Conservation (phyloP, 164 flowering plant genomes). For the Stephania yunnanensis region DNA sequence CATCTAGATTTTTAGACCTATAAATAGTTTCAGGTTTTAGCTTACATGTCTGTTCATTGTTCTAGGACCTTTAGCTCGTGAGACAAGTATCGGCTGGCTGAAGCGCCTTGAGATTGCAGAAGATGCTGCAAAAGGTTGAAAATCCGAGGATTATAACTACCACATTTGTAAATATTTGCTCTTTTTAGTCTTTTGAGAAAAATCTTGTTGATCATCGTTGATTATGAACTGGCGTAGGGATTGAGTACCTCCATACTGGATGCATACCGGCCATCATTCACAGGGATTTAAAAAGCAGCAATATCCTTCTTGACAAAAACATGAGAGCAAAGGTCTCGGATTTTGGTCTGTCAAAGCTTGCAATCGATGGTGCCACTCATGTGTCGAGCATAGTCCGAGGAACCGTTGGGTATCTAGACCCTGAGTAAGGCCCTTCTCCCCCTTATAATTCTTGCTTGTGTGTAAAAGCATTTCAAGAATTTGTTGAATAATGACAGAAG, state of each 20-base stretch:
- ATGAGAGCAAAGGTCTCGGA: conserved; percentile 98
- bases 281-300: conserved; percentile 91
- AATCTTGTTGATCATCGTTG: conserved; percentile 3
- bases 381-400: conserved; percentile 99
- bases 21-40: conserved; percentile 1
- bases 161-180: neutral
- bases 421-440: conserved; percentile 58
- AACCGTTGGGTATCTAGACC: conserved; percentile 95
- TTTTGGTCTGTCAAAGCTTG: conserved; percentile 84
- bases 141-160: neutral
- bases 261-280: conserved; percentile 89
- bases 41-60: conserved; percentile 8
- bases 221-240: conserved; percentile 45
- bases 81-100: conserved; percentile 62
- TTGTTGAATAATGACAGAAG: neutral
- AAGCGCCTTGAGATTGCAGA: conserved; percentile 97
- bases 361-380: conserved; percentile 77
- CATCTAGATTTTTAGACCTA: neutral
- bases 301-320: conserved; percentile 91
- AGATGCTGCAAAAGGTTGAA: conserved; percentile 89
- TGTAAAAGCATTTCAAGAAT: neutral
- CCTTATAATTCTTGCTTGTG: neutral
- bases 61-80: conserved; percentile 54
- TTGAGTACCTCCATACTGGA: conserved; percentile 95
- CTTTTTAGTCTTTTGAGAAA: neutral